Evolutionary conservation across 179 eudicot species (phyloP), one percentile per base, ranked within the genome.

Genomic region (Silene vulgaris): DNA sequence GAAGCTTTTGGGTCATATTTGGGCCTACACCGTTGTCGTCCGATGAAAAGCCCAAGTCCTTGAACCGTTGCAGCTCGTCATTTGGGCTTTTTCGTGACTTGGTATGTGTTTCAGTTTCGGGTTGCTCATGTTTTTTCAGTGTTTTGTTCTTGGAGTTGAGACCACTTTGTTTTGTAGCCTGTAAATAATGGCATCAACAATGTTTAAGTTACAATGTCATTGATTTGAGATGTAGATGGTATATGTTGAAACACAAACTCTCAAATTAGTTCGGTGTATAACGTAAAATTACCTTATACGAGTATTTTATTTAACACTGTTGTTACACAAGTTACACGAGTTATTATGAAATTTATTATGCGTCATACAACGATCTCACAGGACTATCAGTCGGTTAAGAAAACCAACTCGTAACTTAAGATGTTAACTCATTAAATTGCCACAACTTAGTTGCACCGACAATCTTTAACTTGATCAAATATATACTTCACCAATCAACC

Each of bases 41-140:
- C 35, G 83, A 84, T 30, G 80, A 77, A 12, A 83, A 82, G 45
- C 86, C 85, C 76, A 82, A 77, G 66, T 83, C 90, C 68, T 70
- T 83, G 52, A 84, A 80, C 16, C 85, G 87, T 81, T 80, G 78
- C 12, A 88, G 74, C 48, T 88, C 85, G 8, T 83, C 76, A 40
- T 78, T 83, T 45, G 77, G 17, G 45, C 85, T 87, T 85, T 75
- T 89, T 43, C 76, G 73, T 17, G 73, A 65, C 79, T 71, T 84
- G 52, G 80, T 77, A 1, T 75, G 74, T 30, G 45, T 43, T 78
- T 77, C 80, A 21, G 6, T 48, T 28, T 48, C 70, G 4, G 74
- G 78, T 62, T 32, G 21, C n/a, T 80, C 62, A 12, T 43, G 65
- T 72, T 79, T 84, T 62, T 76, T 78, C 54, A 54, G 74, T 43